phyloP scores from a whole-genome alignment of 2,329 filamentous ascomycete genomes.

The Alternaria tenuissima region DNA sequence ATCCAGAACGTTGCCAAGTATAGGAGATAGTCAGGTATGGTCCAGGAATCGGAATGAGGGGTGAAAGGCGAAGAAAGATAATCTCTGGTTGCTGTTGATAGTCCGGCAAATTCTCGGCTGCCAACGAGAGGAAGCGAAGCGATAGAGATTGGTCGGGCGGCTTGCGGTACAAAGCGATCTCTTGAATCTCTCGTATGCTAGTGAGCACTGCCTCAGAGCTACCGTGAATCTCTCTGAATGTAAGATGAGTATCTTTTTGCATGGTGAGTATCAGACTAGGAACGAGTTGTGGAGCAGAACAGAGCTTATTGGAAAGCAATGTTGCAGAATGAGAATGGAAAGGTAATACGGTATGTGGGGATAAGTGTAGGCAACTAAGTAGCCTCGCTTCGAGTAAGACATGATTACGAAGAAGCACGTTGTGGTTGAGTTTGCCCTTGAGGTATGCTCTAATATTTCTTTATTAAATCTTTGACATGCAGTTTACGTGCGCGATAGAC shows the following conservation, averaged over 20 bases:
- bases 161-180: background rate
- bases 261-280: background rate
- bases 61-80: background rate
- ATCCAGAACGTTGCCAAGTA: background rate
- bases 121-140: background rate
- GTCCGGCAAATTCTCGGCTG: background rate
- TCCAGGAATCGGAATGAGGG: background rate
- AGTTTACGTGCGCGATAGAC: no score
- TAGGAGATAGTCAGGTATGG: background rate
- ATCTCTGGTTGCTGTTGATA: background rate
- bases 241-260: background rate
- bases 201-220: background rate
- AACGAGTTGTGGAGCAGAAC: background rate
- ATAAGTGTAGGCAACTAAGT: background rate
- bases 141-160: background rate
- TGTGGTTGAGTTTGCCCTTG: no score
- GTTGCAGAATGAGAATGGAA: background rate
- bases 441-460: no score
- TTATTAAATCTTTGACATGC: no score
- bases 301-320: background rate
- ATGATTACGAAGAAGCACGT: background rate
- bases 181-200: background rate
- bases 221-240: background rate
- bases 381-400: background rate
- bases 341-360: background rate